A percentile compares a stretch with the other conserved stretches of the same genome.
Conservation (phyloP, 2,329 filamentous ascomycete species). For the Saccharata proteae region DNA sequence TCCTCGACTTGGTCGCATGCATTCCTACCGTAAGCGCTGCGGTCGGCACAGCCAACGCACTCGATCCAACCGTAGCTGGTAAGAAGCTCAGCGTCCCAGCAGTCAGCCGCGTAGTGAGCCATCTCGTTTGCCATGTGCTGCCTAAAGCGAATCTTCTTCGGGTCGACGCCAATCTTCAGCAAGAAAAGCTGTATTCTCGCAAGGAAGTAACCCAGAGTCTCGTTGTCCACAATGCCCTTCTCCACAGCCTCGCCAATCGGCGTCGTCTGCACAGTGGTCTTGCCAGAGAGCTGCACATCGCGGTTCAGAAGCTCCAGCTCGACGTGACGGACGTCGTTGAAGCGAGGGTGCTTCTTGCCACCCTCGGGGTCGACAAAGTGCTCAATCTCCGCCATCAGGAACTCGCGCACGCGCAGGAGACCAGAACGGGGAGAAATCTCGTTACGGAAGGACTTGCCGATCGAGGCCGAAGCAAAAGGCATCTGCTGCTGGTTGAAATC, state of each 20-base stretch:
- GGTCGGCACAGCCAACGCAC: slow-evolving; percentile 92
- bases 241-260: slow-evolving; percentile 78
- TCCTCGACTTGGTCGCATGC: too few species aligned
- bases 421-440: slow-evolving; percentile 91
- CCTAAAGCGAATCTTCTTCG: slow-evolving; percentile 81
- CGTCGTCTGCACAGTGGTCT: slow-evolving; percentile 61
- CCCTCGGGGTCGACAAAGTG: slow-evolving; percentile 92
- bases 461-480: slow-evolving; percentile 93
- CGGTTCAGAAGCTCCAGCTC: slow-evolving; percentile 78
- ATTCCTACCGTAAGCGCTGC: slow-evolving; percentile 85
- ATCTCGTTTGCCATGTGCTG: slow-evolving; percentile 91
- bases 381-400: slow-evolving; percentile 98
- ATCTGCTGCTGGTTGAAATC: slow-evolving; percentile 93
- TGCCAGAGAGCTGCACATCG: slow-evolving; percentile 73
- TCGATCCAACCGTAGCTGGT: slow-evolving; percentile 96
- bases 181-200: slow-evolving; percentile 89
- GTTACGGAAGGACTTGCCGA: slow-evolving; percentile 96
- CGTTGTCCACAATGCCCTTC: slow-evolving; percentile 78
- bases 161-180: slow-evolving; percentile 74
- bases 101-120: slow-evolving; percentile 93
- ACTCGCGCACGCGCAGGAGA: slow-evolving; percentile 87
- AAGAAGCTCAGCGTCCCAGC: slow-evolving; percentile 90
- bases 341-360: slow-evolving; percentile 88
- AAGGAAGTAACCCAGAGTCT: slow-evolving; percentile 95
- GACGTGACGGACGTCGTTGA: slow-evolving; percentile 71